These are phyloP conservation scores for Podaxis sp. DNA, from an alignment of 768 basidiomycete species.

Conservation along the genomic window DNA sequence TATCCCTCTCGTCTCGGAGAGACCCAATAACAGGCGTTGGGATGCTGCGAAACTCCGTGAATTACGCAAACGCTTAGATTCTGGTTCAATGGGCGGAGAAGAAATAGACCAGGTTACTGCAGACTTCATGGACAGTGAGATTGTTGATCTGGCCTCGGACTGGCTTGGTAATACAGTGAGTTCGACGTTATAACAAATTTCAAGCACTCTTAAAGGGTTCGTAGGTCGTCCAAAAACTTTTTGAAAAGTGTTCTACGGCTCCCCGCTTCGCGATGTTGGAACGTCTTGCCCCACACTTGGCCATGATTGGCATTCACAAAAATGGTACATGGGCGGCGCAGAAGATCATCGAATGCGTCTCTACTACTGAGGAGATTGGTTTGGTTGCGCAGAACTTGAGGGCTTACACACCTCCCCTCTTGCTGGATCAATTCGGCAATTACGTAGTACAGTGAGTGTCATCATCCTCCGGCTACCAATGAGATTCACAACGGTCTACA, in stretches of 20 bases:
- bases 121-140: constrained; percentile 92
- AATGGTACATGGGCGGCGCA: constrained; percentile 99
- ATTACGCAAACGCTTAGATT: constrained; percentile 90
- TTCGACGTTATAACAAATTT: constrained; percentile 4
- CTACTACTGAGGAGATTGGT: constrained; percentile 81
- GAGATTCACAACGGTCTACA: constrained; percentile 24
- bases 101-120: constrained; percentile 90
- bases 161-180: constrained; percentile 96
- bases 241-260: constrained; percentile 79
- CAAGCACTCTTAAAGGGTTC: constrained; percentile 8
- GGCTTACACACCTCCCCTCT: constrained; percentile 89
- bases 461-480: neutral
- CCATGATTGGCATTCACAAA: constrained; percentile 98
- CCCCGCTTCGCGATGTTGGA: constrained; percentile 92
- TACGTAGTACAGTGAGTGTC: constrained; percentile 84
- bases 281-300: constrained; percentile 88
- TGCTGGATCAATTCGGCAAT: constrained; percentile 92
- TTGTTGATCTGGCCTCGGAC: constrained; percentile 93
- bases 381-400: constrained; percentile 85
- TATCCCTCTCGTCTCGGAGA: constrained; percentile 87
- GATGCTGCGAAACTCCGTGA: constrained; percentile 94
- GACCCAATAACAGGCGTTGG: constrained; percentile 84
- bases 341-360: constrained; percentile 96
- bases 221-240: constrained; percentile 94
- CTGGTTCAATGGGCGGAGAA: constrained; percentile 76